phyloP scores from a whole-genome alignment of 257 asterid genomes.

The Euphrasia confusa region DNA sequence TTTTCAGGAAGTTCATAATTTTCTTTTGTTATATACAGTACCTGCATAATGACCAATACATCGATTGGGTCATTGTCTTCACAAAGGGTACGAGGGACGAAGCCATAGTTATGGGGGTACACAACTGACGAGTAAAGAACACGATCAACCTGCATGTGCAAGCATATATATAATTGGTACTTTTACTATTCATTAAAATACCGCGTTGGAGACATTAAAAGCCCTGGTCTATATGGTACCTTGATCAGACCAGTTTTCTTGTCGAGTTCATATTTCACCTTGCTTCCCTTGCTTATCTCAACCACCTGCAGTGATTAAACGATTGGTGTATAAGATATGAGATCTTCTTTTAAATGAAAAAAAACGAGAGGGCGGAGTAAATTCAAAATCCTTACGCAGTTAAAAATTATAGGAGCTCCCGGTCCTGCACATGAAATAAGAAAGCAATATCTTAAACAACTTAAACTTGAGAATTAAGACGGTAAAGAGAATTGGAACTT shows the following conservation, averaged over 20 bases:
- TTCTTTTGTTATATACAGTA: slow-evolving; percentile 24
- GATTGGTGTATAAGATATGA: slow-evolving; percentile 6
- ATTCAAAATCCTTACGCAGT: slow-evolving; percentile 59
- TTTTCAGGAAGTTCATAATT: background rate
- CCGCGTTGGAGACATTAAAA: slow-evolving; percentile 11
- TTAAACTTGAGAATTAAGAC: background rate
- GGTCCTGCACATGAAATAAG: slow-evolving; percentile 65
- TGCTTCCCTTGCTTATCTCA: slow-evolving; percentile 90
- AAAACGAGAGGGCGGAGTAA: slow-evolving; percentile 18
- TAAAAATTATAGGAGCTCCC: slow-evolving; percentile 72
- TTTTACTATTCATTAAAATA: background rate
- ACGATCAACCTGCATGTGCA: slow-evolving; percentile 75
- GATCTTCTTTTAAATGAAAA: slow-evolving; percentile 16
- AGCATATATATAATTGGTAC: slow-evolving; percentile 19
- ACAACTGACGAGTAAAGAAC: slow-evolving; percentile 95
- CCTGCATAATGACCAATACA: slow-evolving; percentile 99
- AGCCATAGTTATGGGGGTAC: slow-evolving; percentile 98
- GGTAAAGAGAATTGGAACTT: slow-evolving; percentile 13
- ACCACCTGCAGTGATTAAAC: slow-evolving; percentile 57
- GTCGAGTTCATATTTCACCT: slow-evolving; percentile 97
- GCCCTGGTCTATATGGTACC: slow-evolving; percentile 35
- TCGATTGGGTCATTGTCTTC: slow-evolving; percentile 93
- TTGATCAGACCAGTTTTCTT: slow-evolving; percentile 93
- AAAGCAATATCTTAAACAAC: slow-evolving; percentile 15
- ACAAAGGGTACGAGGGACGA: slow-evolving; percentile 92